Base-by-base conservation (phyloP, 345 rosid genomes). In the Kandelia obovata region DNA sequence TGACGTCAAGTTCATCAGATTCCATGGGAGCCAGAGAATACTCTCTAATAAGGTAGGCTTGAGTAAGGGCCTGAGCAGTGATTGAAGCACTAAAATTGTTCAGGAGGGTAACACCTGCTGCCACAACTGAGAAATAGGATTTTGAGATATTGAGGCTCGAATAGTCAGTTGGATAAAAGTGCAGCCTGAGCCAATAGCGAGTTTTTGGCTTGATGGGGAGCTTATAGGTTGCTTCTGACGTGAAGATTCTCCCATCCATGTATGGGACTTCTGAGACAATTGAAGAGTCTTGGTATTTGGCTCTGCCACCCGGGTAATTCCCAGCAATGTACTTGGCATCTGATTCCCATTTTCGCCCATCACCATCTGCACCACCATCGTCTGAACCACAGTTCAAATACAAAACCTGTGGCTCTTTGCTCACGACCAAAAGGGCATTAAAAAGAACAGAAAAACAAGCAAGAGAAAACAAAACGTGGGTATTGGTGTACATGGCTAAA, bases 161-260 rank as follows among this genome's bases (percentile, higher is more conserved):
- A 43, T 92, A 92, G 6, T 73, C 71, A 35, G 92, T 64, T 5
- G 97, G 94, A 62, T 90, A 88, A 61, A 95, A 92, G 73, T 87
- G 80, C 58, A 90, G 68, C 60, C 97, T 76, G 43, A 89, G 57
- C 71, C 78, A 62, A 68, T 85, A 82, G 9, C 92, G 82, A 0
- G 78, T 58, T 55, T 73, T 67, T 17, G 79, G 63, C 53, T 72
- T 69, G 51, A 88, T 53, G 0, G 89, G 86, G 66, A 90, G 75
- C 32, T 73, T 65, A 21, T 89, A 95, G 2, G 84, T 78, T 16
- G 79, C 86, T 7, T 81, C 84, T 16, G 89, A 68, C 11, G 73
- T 68, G 68, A 95, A 89, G 46, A 89, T 75, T 71, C 98, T 81
- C 5, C 92, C 96, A 7, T 79, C 80, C 97, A 90, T 90, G 76